Percentiles rank a stretch among this genome's conserved stretches.
phyloP scores from a whole-genome alignment of 2,329 filamentous ascomycete species.

The Calonectria honghensis region DNA sequence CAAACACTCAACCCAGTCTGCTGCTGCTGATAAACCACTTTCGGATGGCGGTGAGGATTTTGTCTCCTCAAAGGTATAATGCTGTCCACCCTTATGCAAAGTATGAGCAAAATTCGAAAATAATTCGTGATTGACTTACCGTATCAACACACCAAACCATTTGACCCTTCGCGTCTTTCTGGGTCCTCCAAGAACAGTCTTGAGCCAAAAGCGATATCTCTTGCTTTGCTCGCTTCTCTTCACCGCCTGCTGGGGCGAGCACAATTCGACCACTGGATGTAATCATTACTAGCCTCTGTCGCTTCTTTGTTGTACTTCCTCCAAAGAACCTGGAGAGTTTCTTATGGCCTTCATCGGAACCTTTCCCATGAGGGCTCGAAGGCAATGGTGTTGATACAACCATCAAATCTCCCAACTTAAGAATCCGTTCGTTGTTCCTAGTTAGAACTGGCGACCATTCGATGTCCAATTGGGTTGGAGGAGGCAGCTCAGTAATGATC shows the following conservation, averaged over 20 bases:
- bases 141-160: slow-evolving; percentile 94
- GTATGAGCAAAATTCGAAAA: slow-evolving; percentile 24
- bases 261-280: slow-evolving; percentile 94
- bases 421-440: slow-evolving; percentile 91
- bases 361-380: slow-evolving; percentile 83
- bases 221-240: slow-evolving; percentile 95
- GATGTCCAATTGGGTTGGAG: slow-evolving; percentile 97
- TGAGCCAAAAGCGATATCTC: slow-evolving; percentile 89
- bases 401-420: slow-evolving; percentile 93
- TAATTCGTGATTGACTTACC: slow-evolving; percentile 74
- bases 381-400: slow-evolving; percentile 87
- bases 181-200: slow-evolving; percentile 86
- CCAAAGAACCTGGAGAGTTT: slow-evolving; percentile 97
- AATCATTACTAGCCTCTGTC: slow-evolving; percentile 94
- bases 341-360: slow-evolving; percentile 84
- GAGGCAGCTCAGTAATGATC: slow-evolving; percentile 95
- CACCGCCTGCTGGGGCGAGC: slow-evolving; percentile 91
- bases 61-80: slow-evolving; percentile 95
- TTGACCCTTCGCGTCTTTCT: slow-evolving; percentile 90
- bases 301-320: slow-evolving; percentile 92
- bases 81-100: slow-evolving; percentile 83
- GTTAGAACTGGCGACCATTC: slow-evolving; percentile 98
- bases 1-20: slow-evolving; percentile 94
- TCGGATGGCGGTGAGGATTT: slow-evolving; percentile 78
- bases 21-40: slow-evolving; percentile 80